Evolutionary conservation across 2,329 filamentous ascomycete species (phyloP), one percentile per base, ranked within the genome.

Genomic region (Exophiala bonariae): DNA sequence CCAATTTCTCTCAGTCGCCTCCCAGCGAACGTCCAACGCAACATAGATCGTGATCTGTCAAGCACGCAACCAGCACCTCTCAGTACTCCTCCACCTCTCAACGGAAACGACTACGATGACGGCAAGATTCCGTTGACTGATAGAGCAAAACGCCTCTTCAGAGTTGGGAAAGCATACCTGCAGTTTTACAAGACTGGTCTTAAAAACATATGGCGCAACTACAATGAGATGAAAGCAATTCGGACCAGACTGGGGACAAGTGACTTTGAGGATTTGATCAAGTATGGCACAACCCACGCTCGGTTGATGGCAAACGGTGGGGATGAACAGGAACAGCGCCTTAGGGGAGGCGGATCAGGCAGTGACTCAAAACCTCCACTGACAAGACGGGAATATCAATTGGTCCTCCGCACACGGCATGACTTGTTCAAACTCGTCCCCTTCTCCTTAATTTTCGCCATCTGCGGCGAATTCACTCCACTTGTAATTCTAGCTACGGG

Each of bases 161-260:
- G 69, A 34, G 70, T 84, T 20, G 92, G 89, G 53, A 86, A 86
- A 64, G 82, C 86, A 41, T 96, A 95, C 68, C 66, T 86, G 8
- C 68, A 69, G 28, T 97, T 97, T 78, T 97, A 96, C 81, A 95
- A 93, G 70, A 78, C 81, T 1, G 92, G 91, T 14, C 69, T 96
- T 23, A 83, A 83, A 62, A 82, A 86, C 59, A 83, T 95, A 41
- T 83, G 82, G 64, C 70, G 74, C 49, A 96, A 95, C 56, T 65
- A 73, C 0, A 68, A 65, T 5, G 45, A 61, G 4, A 55, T 78
- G 58, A 76, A 28, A 32, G 40, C 39, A 13, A 79, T 38, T 63
- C 71, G 17, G 74, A 77, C 9, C 64, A 84, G 11, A 66, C 70
- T 41, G 4, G 32, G 48, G 10, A 36, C 26, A 26, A 26, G 34